Base-by-base conservation (phyloP, 2,329 filamentous ascomycete species). In the Alternaria viburni region DNA sequence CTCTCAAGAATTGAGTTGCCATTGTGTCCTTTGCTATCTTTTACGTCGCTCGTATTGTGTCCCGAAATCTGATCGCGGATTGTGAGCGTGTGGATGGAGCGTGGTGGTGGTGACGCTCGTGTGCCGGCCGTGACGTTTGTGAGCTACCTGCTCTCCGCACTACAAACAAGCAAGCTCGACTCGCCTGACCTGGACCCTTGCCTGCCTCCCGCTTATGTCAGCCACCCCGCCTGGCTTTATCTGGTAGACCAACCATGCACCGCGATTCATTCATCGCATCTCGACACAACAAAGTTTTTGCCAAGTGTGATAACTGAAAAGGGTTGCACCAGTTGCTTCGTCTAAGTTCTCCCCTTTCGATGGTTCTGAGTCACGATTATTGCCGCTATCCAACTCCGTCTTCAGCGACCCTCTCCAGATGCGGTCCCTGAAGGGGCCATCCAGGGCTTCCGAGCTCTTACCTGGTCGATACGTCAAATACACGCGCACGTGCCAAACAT, bases 1-100 rank as follows among this genome's bases (percentile, higher is more conserved):
- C 77, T 56, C 76, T 70, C 59, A 84, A 73, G 59, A 82, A 61
- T 64, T 80, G 81, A 59, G 81, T 81, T 66, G 83, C 81, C 84
- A 86, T 86, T 69, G 62, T 54, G 21, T 46, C 26, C 25, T 45
- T 45, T 41, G 23, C 45, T 49, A 30, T 21, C 46, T 19, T 46
- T 23, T 19, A 10, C 17, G 49, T 45, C 45, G 3, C 25, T 36
- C 21, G 44, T 43, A 17, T 49, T 13, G 28, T 23, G 12, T n/a
- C 12, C 28, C 15, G 46, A 23, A 9, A 12, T 12, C 6, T 13
- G 5, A 15, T 28, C 25, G 17, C 26, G 12, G 57, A 26, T 17
- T 46, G 19, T 23, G 26, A 52, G 32, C 9, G 32, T 13, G 59
- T n/a, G n/a, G 30, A 26, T 44, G 17, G n/a, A 41, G 32, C 19